Evolutionary conservation across 768 basidiomycete species (phyloP).

Genomic region (Tricholoma furcatifolium): DNA sequence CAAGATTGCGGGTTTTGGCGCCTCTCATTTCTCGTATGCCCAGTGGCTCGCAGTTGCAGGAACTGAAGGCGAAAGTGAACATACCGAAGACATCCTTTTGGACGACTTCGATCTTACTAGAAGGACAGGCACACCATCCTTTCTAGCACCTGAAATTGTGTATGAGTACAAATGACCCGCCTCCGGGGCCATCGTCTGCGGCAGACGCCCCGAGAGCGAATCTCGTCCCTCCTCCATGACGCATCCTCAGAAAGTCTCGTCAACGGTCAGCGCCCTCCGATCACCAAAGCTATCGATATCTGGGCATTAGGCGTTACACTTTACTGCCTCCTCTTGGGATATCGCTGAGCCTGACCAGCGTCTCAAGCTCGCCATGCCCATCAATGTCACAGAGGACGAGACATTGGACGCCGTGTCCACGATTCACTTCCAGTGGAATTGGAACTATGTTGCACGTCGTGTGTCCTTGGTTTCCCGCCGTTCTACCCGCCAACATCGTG

Average conservation of each 20-base stretch:
- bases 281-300: constrained; percentile 93
- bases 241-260: constrained; percentile 18
- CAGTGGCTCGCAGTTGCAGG: constrained; percentile 72
- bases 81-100: constrained; percentile 61
- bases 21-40: constrained; percentile 93
- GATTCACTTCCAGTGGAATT: constrained; percentile 62
- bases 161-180: constrained; percentile 51
- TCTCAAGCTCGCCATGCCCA: constrained; percentile 48
- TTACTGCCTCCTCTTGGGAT: constrained; percentile 89
- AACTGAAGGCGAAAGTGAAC: constrained; percentile 37
- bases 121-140: constrained; percentile 93
- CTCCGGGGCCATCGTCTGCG: constrained; percentile 18
- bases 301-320: constrained; percentile 98
- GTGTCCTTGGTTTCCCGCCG: constrained; percentile 52
- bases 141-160: constrained; percentile 95
- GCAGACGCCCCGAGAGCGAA: constrained; percentile 11
- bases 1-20: constrained; percentile 98
- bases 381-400: constrained; percentile 71
- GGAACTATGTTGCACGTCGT: constrained; percentile 43
- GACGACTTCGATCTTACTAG: constrained; percentile 88
- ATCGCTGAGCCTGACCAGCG: constrained; percentile 66
- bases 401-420: constrained; percentile 70
- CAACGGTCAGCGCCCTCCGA: constrained; percentile 41
- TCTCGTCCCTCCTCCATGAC: constrained; percentile 27
- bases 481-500: constrained; percentile 24